These are phyloP conservation scores for Pharnaceum exiguum DNA, from an alignment of 148 eudicot genomes.

Conservation along the genomic window DNA sequence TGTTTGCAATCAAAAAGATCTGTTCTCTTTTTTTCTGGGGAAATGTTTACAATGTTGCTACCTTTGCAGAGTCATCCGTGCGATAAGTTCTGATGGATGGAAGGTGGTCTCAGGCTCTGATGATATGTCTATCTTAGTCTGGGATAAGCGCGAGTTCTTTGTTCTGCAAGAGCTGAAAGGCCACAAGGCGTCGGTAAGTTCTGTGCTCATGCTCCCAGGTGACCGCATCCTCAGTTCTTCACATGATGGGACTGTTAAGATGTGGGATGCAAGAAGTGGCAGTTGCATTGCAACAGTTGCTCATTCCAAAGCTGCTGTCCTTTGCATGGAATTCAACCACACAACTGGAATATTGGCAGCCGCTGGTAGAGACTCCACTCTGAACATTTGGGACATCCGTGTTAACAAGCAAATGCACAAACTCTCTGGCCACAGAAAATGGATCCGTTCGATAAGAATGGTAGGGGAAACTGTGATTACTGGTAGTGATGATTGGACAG, in stretches of 20 bases:
- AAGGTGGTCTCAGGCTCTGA: constrained; percentile 91
- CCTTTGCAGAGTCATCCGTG: constrained; percentile 51
- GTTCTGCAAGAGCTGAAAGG: constrained; percentile 86
- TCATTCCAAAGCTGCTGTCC: constrained; percentile 67
- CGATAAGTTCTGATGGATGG: constrained; percentile 75
- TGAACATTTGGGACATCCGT: constrained; percentile 84
- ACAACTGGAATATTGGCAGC: constrained; percentile 79
- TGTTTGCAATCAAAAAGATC: not conserved
- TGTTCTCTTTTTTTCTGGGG: not conserved
- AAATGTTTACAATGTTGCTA: not conserved
- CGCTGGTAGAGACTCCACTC: constrained; percentile 70
- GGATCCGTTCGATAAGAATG: constrained; percentile 83
- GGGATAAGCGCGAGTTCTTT: constrained; percentile 80
- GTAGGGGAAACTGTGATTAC: constrained; percentile 74
- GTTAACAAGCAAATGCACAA: constrained; percentile 81
- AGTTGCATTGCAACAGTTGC: constrained; percentile 88
- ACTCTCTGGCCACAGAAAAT: constrained; percentile 72
- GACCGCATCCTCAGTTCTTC: constrained; percentile 85
- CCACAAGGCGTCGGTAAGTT: constrained; percentile 64
- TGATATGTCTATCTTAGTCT: constrained; percentile 70
- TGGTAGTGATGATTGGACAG: constrained; percentile 97
- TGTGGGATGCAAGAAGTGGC: constrained; percentile 97
- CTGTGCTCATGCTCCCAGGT: constrained; percentile 77
- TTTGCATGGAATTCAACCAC: constrained; percentile 82
- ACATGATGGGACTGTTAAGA: constrained; percentile 86